Base-by-base conservation (phyloP, 306 rosid genomes). In the Malus sylvestris region DNA sequence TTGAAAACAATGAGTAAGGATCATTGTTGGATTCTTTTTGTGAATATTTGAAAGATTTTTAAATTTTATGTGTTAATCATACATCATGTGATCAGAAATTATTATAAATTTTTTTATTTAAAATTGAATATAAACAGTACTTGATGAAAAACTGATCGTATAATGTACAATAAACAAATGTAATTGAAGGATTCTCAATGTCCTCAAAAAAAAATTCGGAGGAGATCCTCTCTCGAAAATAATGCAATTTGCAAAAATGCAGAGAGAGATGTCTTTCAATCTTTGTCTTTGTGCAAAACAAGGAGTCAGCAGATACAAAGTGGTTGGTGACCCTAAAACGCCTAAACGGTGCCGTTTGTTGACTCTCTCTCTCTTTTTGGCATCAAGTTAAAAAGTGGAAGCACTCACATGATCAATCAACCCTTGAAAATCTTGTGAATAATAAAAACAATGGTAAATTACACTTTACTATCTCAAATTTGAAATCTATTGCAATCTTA, bases 21-120 rank as follows among this genome's bases (percentile, higher is more conserved):
- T 38, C 10, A 0, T 35, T 0, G 0, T 6, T 35, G 0, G 10
- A 38, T 38, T 38, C 0, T 7, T 0, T 35, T 35, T 35, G 2
- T 35, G 8, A 35, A 0, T 8, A 35, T 6, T 35, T 2, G 2
- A 1, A 0, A 8, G 1, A 38, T 7, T 38, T 0, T 38, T 0
- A 38, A 38, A 38, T 38, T 0, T 7, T 0, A 38, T 38, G 0
- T 0, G 2, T 38, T 38, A 0, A 38, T 38, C 0, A 6, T 38
- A 7, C 0, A 6, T 7, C 0, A 9, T 6, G 0, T 0, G 0
- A 0, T 35, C 0, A 35, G 2, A 35, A 35, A 6, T 35, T 6
- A 38, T 38, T 7, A 0, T 38, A 38, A 38, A 0, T 38, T 7
- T 38, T 38, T 38, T 38, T 7, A 38, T 38, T 38, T 38, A 38